Evolutionary conservation across 75 land plant genomes (phyloP).

Genomic region (Pinus taeda): DNA sequence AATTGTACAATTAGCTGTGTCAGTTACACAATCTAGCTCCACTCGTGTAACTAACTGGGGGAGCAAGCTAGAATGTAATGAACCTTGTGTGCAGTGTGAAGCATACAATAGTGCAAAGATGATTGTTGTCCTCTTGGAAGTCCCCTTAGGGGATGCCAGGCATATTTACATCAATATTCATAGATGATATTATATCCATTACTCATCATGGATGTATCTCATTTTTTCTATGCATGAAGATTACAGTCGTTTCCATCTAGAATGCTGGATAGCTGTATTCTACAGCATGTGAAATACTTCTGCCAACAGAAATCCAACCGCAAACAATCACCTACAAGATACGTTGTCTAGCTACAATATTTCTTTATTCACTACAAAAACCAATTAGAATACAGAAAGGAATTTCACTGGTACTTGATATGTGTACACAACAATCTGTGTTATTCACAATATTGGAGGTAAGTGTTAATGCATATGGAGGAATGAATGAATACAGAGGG

Average conservation of each 20-base stretch:
- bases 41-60: no score
- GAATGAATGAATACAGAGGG: constrained; percentile 1
- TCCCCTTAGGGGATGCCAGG: not conserved
- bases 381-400: not conserved
- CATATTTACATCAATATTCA: not conserved
- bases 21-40: no score
- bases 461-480: not conserved
- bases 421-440: not conserved
- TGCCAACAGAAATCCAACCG: not conserved
- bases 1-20: not conserved
- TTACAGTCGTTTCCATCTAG: no score
- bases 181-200: not conserved
- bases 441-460: not conserved
- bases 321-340: not conserved
- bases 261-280: not conserved
- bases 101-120: not conserved
- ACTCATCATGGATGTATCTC: not conserved
- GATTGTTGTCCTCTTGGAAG: not conserved
- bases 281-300: not conserved
- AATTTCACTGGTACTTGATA: not conserved
- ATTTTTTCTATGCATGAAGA: not conserved
- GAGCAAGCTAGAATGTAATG: no score
- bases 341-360: not conserved
- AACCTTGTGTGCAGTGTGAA: not conserved
- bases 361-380: not conserved